phyloP scores from a whole-genome alignment of 2,329 filamentous ascomycete species.

The Drechslerella stenobrocha region DNA sequence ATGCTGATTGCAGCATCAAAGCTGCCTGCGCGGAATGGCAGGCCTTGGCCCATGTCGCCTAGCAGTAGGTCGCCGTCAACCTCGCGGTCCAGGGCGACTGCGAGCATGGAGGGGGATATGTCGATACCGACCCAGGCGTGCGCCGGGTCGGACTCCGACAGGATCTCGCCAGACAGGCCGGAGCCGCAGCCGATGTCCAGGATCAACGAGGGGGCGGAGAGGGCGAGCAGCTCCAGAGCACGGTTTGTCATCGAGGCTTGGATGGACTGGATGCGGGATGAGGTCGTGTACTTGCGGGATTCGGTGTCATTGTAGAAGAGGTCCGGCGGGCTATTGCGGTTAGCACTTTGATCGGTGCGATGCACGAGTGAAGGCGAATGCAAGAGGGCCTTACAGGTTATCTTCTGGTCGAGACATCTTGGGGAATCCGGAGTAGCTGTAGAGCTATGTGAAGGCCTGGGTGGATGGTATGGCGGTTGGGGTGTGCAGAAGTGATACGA shows the following conservation, averaged over 20 bases:
- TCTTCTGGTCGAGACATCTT: conserved; percentile 97
- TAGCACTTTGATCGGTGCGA: too few relatives aligned
- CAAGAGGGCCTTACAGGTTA: conserved; percentile 80
- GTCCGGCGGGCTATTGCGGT: conserved; percentile 85
- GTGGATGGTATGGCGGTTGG: conserved; percentile 2
- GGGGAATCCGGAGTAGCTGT: conserved; percentile 53
- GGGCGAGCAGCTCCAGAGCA: conserved; percentile 85
- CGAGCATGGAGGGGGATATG: conserved; percentile 93
- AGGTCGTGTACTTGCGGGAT: conserved; percentile 96
- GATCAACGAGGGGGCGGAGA: conserved; percentile 77
- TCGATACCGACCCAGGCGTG: conserved; percentile 99
- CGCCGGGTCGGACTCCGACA: conserved; percentile 67
- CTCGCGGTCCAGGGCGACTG: conserved; percentile 85
- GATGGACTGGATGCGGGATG: conserved; percentile 91
- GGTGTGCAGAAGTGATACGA: conserved; percentile 1
- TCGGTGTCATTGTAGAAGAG: conserved; percentile 96
- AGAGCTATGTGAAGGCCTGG: conserved; percentile 41
- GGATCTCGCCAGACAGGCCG: conserved; percentile 89
- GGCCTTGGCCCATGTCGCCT: conserved; percentile 90
- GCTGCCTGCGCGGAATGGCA: conserved; percentile 86
- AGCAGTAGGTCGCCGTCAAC: conserved; percentile 93
- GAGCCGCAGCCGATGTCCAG: conserved; percentile 97
- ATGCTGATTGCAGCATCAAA: conserved; percentile 97
- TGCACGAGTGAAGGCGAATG: too few relatives aligned
- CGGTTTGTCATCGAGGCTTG: conserved; percentile 93